Percentiles rank a stretch among this genome's conserved stretches.
Evolutionary conservation across 768 basidiomycete species (phyloP).

Genomic region (Phanerochaete sordida): DNA sequence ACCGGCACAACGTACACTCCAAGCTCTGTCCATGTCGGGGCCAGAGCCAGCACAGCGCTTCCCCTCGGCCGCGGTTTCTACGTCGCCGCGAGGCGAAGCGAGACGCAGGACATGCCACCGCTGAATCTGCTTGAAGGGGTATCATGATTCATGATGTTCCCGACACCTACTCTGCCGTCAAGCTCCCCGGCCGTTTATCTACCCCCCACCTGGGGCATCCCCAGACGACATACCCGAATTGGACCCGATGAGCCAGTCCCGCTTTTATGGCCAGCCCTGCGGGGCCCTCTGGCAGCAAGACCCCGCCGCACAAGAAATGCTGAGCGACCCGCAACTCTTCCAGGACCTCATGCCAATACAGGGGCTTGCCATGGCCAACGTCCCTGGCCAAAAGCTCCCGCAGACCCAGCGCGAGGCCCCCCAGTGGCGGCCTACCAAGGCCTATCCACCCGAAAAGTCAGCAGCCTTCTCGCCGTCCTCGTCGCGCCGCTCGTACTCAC

Average conservation of each 20-base stretch:
- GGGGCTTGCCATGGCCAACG: constrained; percentile 6
- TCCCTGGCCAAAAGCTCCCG: constrained; percentile 1
- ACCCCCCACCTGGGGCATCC: background rate
- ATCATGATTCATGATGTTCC: constrained; percentile 3
- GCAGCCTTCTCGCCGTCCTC: constrained; percentile 5
- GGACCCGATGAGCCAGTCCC: background rate
- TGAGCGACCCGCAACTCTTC: constrained; percentile 7
- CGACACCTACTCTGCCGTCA: constrained; percentile 1
- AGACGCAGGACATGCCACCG: background rate
- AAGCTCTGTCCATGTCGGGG: background rate
- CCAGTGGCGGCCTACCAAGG: constrained; percentile 8
- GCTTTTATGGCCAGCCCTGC: background rate
- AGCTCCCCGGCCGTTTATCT: constrained; percentile 1
- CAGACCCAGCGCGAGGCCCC: constrained; percentile 6
- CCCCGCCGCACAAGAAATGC: background rate
- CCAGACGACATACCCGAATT: background rate
- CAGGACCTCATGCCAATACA: constrained; percentile 1
- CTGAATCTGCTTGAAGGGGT: constrained; percentile 13
- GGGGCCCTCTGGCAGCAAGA: background rate
- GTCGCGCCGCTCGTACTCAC: constrained; percentile 6
- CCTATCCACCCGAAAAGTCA: constrained; percentile 22
- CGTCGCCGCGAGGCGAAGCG: constrained; percentile 2
- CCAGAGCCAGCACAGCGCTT: background rate
- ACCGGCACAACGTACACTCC: background rate
- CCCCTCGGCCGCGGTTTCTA: background rate